phyloP scores from a whole-genome alignment of 2,329 filamentous ascomycete genomes.

The Stachybotrys elegans region DNA sequence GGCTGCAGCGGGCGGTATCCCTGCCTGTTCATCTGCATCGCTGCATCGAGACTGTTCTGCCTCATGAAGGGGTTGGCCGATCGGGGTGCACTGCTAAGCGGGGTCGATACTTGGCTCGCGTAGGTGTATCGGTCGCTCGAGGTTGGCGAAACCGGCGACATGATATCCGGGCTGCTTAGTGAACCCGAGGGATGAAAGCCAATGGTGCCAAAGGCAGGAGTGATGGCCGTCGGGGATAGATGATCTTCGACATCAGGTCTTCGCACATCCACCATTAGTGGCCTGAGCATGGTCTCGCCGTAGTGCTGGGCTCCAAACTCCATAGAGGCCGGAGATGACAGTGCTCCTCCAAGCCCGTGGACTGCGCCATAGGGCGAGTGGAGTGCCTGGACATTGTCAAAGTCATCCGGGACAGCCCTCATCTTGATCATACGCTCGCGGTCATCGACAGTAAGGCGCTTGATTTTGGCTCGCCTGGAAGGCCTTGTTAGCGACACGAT shows the following conservation, averaged over 20 bases:
- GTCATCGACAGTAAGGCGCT: constrained; percentile 65
- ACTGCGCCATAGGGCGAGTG: constrained; percentile 63
- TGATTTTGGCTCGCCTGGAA: constrained; percentile 63
- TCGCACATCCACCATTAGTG: constrained; percentile 64
- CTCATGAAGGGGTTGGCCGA: constrained; percentile 46
- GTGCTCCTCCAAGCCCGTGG: constrained; percentile 42
- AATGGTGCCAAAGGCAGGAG: constrained; percentile 62
- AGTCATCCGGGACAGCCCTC: constrained; percentile 65
- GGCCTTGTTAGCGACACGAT: constrained; percentile 11
- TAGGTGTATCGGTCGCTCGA: constrained; percentile 52
- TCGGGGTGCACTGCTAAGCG: constrained; percentile 42
- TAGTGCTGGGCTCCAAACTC: constrained; percentile 46
- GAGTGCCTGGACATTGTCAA: constrained; percentile 64
- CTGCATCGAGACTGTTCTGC: constrained; percentile 39
- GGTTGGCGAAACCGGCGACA: constrained; percentile 53
- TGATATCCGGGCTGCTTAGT: constrained; percentile 47
- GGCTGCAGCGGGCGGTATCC: constrained; percentile 50
- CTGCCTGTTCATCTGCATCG: constrained; percentile 40
- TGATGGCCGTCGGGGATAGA: constrained; percentile 62
- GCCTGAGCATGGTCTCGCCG: constrained; percentile 58
- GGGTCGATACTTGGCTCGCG: constrained; percentile 39
- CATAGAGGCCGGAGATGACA: constrained; percentile 43
- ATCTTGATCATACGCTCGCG: constrained; percentile 68
- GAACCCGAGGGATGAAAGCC: constrained; percentile 53
- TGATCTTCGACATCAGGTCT: constrained; percentile 60